These are phyloP conservation scores for Gossypium trilobum DNA, from an alignment of 441 rosid species.

Conservation along the genomic window DNA sequence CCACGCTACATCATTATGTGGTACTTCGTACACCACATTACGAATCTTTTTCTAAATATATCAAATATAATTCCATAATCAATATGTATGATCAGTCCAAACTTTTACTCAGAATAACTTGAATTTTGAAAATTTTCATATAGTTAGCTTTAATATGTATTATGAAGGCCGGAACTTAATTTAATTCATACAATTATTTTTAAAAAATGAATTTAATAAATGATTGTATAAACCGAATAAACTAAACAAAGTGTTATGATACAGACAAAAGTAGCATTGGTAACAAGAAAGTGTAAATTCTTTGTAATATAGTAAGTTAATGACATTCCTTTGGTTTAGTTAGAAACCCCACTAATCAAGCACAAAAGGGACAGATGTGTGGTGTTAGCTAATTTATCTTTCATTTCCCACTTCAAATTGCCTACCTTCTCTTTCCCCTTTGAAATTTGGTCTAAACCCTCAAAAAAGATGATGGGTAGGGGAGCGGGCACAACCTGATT, in stretches of 20 bases:
- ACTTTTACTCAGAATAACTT: no score
- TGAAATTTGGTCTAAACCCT: constrained; percentile 11
- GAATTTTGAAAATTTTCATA: no score
- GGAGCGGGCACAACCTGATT: background rate
- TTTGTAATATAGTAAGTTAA: background rate
- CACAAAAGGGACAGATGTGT: constrained; percentile 19
- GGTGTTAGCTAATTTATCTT: background rate
- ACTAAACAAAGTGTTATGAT: background rate
- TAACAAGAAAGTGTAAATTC: background rate
- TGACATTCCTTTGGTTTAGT: background rate
- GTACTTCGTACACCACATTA: background rate
- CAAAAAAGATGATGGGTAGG: background rate
- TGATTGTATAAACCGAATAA: background rate
- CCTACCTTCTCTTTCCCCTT: background rate
- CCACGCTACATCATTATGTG: no score
- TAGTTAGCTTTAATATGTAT: no score
- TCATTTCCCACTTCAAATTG: constrained; percentile 15
- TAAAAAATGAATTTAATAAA: no score
- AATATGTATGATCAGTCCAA: no score
- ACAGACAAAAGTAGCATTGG: background rate
- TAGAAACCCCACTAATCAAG: constrained; percentile 15
- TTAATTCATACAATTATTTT: no score
- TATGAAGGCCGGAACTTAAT: no score
- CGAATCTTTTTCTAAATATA: background rate
- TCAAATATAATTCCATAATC: no score